Conservation (phyloP, 306 rosid species). For the Vachellia pachyceras region DNA sequence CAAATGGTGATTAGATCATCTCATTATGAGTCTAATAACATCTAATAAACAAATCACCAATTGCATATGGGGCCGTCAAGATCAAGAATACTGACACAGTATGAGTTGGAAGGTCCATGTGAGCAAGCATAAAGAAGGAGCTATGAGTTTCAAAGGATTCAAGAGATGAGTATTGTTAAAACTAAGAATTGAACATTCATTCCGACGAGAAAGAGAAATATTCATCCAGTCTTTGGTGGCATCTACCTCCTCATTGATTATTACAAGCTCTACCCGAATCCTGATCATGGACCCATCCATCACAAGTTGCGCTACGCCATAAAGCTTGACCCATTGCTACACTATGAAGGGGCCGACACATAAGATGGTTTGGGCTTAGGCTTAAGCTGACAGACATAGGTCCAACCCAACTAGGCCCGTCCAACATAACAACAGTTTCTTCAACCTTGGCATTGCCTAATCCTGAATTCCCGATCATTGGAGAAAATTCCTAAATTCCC, state of each 20-base stretch:
- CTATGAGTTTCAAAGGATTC: neutral
- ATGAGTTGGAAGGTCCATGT: constrained; percentile 2
- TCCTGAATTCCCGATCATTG: neutral
- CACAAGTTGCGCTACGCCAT: neutral
- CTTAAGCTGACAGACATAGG: neutral
- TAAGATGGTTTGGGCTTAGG: constrained; percentile 16
- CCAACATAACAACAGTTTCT: neutral
- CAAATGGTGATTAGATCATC: neutral
- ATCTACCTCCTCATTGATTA: neutral
- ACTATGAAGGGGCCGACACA: neutral
- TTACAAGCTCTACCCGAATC: neutral
- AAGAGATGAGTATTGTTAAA: neutral
- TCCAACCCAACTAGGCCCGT: neutral
- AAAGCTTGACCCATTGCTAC: neutral
- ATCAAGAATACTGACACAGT: neutral
- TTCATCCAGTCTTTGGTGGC: neutral
- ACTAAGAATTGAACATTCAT: neutral
- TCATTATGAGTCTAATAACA: neutral
- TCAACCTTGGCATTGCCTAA: neutral
- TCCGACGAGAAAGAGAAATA: neutral
- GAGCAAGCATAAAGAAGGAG: neutral
- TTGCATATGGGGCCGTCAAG: neutral
- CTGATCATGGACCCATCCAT: neutral
- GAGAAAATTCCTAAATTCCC: neutral
- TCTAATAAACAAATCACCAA: neutral